Evolutionary conservation across 2,329 filamentous ascomycete genomes (phyloP), one percentile per base, ranked within the genome.

Genomic region (Talaromyces funiculosus): DNA sequence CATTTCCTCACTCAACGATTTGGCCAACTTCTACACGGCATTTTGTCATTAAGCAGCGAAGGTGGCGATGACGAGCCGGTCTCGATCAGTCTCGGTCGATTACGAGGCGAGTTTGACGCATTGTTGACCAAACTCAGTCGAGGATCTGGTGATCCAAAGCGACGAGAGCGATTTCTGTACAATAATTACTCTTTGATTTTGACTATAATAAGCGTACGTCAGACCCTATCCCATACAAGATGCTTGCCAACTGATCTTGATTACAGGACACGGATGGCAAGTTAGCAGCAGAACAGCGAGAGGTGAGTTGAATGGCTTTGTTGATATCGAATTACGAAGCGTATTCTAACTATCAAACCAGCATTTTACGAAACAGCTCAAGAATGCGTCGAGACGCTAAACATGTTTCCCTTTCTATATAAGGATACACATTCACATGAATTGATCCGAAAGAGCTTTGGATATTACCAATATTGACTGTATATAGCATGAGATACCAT

Each of bases 141-240:
- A 66, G 90, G 92, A 64, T 86, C 84, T 20, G 77, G 82, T 1
- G 93, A 96, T 69, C 82, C 84, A 64, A 85, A 90, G 71, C 95
- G 95, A 77, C 82, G 88, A 66, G 89, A 93, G 66, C 82, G 94
- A 47, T 97, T 97, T 71, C 75, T 99, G 68, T 94, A 90, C 71
- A 99, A 97, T 72, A 99, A 99, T 73, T 97, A 96, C 75, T 95
- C 90, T 58, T 80, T 99, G 64, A 84, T 99, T n/a, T 81, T 91
- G 68, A 97, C 94, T 10, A 97, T 99, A 64, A 89, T 99, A 65
- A 86, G 89, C 69, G 89, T 80, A 72, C 51, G 77, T 71, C 29
- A 4, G 7, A 14, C 16, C 35, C 12, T 10, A 4, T 18, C 12
- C 20, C 26, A 38, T 37, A 47, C 22, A 35, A n/a, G 16, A 24